Conservation (phyloP, 768 basidiomycete genomes). For the Termitomyces sp. region DNA sequence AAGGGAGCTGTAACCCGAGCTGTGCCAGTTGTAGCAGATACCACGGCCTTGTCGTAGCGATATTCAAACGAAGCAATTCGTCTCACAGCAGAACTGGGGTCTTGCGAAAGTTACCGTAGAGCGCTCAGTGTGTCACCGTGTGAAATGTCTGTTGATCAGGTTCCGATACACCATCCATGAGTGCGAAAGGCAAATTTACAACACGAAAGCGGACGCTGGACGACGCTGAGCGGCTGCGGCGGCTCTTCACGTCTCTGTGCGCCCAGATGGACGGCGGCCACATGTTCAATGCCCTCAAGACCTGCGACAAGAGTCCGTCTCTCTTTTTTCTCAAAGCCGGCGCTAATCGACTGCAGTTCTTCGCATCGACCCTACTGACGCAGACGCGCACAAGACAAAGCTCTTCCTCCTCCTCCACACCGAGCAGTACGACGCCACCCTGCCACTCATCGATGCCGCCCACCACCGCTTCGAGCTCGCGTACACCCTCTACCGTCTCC, state of each 20-base stretch:
- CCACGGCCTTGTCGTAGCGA: too few relatives aligned
- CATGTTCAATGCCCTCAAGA: conserved; percentile 81
- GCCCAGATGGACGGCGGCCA: conserved; percentile 91
- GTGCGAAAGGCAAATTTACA: too few relatives aligned
- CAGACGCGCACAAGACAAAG: conserved; percentile 77
- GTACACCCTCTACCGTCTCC: conserved; percentile 83
- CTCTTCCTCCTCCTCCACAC: conserved; percentile 86
- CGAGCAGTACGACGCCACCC: conserved; percentile 71
- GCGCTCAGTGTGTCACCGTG: too few relatives aligned
- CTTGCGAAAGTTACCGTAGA: too few relatives aligned
- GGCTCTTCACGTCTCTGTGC: conserved; percentile 72
- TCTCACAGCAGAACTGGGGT: too few relatives aligned
- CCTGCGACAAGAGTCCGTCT: conserved; percentile 83
- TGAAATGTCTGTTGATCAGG: too few relatives aligned
- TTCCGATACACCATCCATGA: too few relatives aligned
- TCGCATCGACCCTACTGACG: conserved; percentile 56
- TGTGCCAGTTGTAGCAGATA: too few relatives aligned
- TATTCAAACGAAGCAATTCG: too few relatives aligned
- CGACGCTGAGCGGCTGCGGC: conserved; percentile 33
- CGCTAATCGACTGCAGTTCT: conserved; percentile 49
- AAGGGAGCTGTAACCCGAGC: too few relatives aligned
- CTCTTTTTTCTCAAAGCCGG: conserved; percentile 2
- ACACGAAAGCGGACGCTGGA: too few relatives aligned
- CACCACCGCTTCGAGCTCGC: conserved; percentile 58
- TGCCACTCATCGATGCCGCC: conserved; percentile 47